These are phyloP conservation scores for Microcera coccophila DNA, from an alignment of 2,329 filamentous ascomycete species.

Conservation along the genomic window DNA sequence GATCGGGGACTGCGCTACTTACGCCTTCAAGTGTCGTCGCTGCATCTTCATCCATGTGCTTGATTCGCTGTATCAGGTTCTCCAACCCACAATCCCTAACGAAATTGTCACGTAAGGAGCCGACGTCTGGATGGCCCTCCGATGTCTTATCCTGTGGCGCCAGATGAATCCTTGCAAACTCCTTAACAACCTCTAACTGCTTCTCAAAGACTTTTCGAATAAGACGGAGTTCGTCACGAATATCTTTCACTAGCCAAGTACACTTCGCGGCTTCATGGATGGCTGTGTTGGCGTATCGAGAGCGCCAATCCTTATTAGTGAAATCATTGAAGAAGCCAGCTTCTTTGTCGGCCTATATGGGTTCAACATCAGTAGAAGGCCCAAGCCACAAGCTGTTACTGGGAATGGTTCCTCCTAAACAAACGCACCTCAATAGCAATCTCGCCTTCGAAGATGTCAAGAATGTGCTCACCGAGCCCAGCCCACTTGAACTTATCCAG, in stretches of 20 bases:
- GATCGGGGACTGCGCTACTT: background rate
- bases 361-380: background rate
- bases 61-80: conserved; percentile 3
- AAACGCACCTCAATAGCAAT: conserved; percentile 9
- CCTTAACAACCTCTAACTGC: conserved; percentile 8
- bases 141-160: background rate
- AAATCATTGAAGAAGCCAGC: conserved; percentile 4
- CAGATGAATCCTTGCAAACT: conserved; percentile 11
- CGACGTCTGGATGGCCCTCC: background rate
- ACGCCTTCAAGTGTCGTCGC: conserved; percentile 5
- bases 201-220: conserved; percentile 10
- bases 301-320: background rate
- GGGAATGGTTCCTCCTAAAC: too few relatives aligned
- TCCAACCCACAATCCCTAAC: conserved; percentile 4
- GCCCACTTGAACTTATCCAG: conserved; percentile 13
- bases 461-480: conserved; percentile 12
- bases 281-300: background rate
- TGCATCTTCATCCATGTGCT: conserved; percentile 1
- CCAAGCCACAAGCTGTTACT: too few relatives aligned
- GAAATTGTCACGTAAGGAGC: background rate
- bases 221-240: conserved; percentile 12
- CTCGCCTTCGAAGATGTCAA: conserved; percentile 13
- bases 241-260: conserved; percentile 7
- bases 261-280: conserved; percentile 5
- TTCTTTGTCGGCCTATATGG: conserved; percentile 5